Evolutionary conservation across 495 filamentous ascomycete genomes (phyloP).

Genomic region (Neurospora sp.): DNA sequence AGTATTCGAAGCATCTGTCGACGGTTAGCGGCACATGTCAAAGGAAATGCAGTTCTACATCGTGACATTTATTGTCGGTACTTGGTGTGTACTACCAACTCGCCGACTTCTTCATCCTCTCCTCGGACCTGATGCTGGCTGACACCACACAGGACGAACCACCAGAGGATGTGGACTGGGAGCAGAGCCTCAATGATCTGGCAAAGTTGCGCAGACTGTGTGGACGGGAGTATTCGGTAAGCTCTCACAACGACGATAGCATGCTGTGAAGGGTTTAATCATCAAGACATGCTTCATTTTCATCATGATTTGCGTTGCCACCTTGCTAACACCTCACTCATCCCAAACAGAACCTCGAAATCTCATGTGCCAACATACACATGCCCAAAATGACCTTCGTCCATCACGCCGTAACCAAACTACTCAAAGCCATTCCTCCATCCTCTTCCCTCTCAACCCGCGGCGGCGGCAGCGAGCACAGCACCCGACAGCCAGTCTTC

Average conservation of each 20-base stretch:
- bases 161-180: slow-evolving; percentile 36
- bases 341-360: not conserved
- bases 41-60: slow-evolving; percentile 40
- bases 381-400: slow-evolving; percentile 21
- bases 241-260: not conserved
- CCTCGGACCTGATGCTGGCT: not conserved
- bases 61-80: slow-evolving; percentile 41
- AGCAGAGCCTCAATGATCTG: slow-evolving; percentile 35
- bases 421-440: slow-evolving; percentile 15
- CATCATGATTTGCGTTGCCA: not conserved
- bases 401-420: slow-evolving; percentile 20
- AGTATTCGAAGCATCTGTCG: slow-evolving; percentile 37
- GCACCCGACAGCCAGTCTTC: slow-evolving; percentile 9
- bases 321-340: not conserved
- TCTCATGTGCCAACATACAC: not conserved
- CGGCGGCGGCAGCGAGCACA: slow-evolving; percentile 19
- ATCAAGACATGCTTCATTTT: not conserved
- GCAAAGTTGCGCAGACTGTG: slow-evolving; percentile 14
- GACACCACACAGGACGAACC: slow-evolving; percentile 29
- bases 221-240: not conserved
- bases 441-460: not conserved
- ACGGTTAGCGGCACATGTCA: slow-evolving; percentile 35
- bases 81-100: slow-evolving; percentile 20
- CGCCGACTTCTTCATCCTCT: not conserved
- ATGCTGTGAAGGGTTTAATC: not conserved